Conservation (phyloP, 257 asterid genomes). For the Solanum lycopersicoides region DNA sequence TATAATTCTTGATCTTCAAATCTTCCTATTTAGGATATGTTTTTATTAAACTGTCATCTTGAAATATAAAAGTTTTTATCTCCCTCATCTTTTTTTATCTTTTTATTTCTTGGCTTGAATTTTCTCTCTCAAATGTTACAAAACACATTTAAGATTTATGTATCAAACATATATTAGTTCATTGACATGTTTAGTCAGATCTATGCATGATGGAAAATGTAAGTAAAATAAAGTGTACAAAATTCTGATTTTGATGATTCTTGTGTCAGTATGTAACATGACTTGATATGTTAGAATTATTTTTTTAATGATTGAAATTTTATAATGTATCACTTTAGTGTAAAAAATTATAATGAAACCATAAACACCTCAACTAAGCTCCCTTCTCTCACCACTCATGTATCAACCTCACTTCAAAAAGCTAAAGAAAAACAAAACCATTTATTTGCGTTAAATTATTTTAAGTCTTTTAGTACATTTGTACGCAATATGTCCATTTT, state of each 20-base stretch:
- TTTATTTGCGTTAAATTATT: background rate
- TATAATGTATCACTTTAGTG: background rate
- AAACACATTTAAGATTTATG: background rate
- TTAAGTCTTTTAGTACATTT: background rate
- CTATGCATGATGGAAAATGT: background rate
- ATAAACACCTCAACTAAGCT: background rate
- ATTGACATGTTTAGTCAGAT: background rate
- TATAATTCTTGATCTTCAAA: too few species aligned
- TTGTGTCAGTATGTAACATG: background rate
- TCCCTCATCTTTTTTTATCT: too few species aligned
- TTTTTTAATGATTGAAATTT: background rate
- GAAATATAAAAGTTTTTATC: too few species aligned
- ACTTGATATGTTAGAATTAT: background rate
- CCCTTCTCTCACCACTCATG: background rate
- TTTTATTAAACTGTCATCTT: too few species aligned
- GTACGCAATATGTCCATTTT: background rate
- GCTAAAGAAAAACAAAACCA: background rate
- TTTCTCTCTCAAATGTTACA: too few species aligned
- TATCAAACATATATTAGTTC: background rate
- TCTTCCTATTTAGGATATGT: background rate
- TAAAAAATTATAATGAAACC: background rate
- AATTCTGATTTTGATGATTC: background rate
- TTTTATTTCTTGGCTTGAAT: too few species aligned
- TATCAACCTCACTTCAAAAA: background rate
- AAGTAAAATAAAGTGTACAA: background rate